Conservation (phyloP, 2,329 filamentous ascomycete genomes). For the Sporothrix schenckii region DNA sequence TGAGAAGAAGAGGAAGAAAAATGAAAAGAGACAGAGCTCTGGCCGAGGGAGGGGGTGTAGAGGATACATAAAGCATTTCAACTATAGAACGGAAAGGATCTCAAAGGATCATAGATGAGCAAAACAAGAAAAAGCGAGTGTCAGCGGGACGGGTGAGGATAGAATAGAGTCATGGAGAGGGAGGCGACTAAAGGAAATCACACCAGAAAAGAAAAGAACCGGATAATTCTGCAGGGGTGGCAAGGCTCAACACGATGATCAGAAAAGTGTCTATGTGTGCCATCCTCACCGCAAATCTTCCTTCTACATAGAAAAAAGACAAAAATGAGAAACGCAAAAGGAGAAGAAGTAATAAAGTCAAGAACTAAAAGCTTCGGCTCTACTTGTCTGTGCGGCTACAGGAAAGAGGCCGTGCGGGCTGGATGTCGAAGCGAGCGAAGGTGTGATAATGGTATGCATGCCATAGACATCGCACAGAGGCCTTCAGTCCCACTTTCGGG, state of each 20-base stretch:
- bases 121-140: conserved; percentile 14
- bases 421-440: conserved; percentile 11
- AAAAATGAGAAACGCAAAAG: neutral
- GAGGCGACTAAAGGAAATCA: neutral
- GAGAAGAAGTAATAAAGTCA: too few relatives aligned
- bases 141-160: neutral
- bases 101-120: conserved; percentile 8
- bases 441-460: conserved; percentile 1
- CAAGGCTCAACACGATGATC: conserved; percentile 20
- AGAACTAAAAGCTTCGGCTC: too few relatives aligned
- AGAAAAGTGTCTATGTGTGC: conserved; percentile 14
- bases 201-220: conserved; percentile 11
- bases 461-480: neutral
- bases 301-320: neutral
- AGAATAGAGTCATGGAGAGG: neutral
- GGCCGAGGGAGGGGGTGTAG: conserved; percentile 2
- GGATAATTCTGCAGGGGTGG: conserved; percentile 4
- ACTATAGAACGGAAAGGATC: conserved; percentile 21
- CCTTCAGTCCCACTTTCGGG: conserved; percentile 12
- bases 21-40: neutral
- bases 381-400: neutral
- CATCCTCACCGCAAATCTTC: conserved; percentile 21
- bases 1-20: neutral
- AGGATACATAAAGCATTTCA: conserved; percentile 24
- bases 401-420: conserved; percentile 1